Evolutionary conservation across 1,284 basidiomycete species (phyloP), one percentile per base, ranked within the genome.

Genomic region (Leccinum griseonigrum): DNA sequence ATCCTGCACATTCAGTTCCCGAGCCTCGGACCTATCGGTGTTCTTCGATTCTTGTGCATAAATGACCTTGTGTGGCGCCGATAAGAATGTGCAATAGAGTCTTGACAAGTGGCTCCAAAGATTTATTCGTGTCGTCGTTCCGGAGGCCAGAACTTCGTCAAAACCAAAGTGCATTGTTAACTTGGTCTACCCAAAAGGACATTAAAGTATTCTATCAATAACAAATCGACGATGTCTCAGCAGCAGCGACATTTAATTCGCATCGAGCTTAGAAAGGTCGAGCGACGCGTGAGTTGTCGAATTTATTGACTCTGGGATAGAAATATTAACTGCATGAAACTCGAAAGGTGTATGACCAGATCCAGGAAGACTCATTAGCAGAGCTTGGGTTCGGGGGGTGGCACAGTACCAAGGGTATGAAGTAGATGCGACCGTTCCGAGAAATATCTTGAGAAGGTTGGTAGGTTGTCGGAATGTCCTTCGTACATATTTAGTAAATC

Each of bases 141-240:
- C 80, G 82, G 57, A 77, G 79, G 64, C 18, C 3, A 9, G 5
- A 16, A 70, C 64, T 18, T 29, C 48, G 0, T 11, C 36, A 9
- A 38, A 28, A 8, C 18, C 4, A 7, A 26, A 14, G 13, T 11
- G 16, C 11, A 1, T 28, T 28, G 26, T 22, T 70, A 26, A 68
- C 34, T 4, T 0, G 11, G 40, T 54, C 8, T 36, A 26, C 34
- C 11, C 14, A 40, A 4, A 43, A 89, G 92, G 67, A 95, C 94
- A 0, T 83, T 88, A 64, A 97, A 97, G 72, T 80, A 81, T 2
- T 78, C 81, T 43, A 85, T 96, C 8, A 81, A 85, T 54, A 77
- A 83, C 18, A 93, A 97, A 70, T 80, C 95, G 61, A 89, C 87
- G 0, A 91, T 97, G 56, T 95, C 95, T 2, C 80, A 81, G 53